These are phyloP conservation scores for Malus hybrid DNA, from an alignment of 331 rosid species.

Conservation along the genomic window DNA sequence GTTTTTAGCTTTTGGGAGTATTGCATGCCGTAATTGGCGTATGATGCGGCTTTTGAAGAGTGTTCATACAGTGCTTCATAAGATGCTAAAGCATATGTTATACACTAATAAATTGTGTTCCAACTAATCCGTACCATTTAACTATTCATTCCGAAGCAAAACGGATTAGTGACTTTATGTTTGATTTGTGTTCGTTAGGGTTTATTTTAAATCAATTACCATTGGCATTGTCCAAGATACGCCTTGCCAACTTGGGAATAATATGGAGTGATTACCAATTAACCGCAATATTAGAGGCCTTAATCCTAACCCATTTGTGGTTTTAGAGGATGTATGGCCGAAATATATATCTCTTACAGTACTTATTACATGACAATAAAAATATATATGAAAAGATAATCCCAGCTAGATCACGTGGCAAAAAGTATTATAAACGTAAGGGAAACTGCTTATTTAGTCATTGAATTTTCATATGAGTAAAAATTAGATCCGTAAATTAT, in stretches of 20 bases:
- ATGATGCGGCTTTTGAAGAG: neutral
- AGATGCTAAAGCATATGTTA: neutral
- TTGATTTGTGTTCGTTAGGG: neutral
- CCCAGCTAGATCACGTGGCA: too few species aligned
- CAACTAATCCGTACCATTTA: neutral
- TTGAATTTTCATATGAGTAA: too few species aligned
- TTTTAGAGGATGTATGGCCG: too few species aligned
- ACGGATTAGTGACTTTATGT: neutral
- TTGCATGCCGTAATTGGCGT: slow-evolving; percentile 34
- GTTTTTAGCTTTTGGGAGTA: neutral
- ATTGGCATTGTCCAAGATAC: neutral
- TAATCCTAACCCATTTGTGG: too few species aligned
- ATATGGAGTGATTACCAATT: too few species aligned
- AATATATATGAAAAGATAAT: too few species aligned
- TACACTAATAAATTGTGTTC: neutral
- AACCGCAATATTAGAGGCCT: too few species aligned
- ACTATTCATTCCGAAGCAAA: neutral
- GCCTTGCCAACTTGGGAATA: neutral
- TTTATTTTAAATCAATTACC: neutral
- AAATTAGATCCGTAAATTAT: too few species aligned
- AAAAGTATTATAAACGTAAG: too few species aligned
- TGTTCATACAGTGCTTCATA: neutral
- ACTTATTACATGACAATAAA: too few species aligned
- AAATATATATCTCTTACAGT: too few species aligned
- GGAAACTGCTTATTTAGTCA: accelerated